Conservation (phyloP, 495 filamentous ascomycete species). For the Durotheca rogersii region DNA sequence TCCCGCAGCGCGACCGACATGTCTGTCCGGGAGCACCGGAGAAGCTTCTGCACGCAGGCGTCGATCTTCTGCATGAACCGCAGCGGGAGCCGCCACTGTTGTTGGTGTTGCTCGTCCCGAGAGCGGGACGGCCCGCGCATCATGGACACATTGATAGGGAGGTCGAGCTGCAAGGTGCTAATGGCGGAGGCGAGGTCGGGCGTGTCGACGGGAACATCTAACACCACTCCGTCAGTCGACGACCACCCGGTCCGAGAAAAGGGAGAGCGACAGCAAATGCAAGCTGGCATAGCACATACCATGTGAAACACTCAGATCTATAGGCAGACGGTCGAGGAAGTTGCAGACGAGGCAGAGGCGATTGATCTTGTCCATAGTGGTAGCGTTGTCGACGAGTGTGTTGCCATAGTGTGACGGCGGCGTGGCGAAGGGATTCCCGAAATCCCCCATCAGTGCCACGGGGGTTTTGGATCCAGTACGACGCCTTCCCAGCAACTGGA, state of each 20-base stretch:
- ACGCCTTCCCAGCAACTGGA: no score
- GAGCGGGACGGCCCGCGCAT: conserved; percentile 1
- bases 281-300: conserved; percentile 2
- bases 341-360: conserved; percentile 4
- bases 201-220: not conserved
- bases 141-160: not conserved
- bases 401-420: no score
- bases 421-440: no score
- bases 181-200: conserved; percentile 1
- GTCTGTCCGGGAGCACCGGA: not conserved
- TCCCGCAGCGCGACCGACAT: conserved; percentile 1
- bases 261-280: no score
- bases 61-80: conserved; percentile 18
- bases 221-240: conserved; percentile 3
- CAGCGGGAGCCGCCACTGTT: conserved; percentile 13
- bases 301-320: not conserved
- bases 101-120: conserved; percentile 1
- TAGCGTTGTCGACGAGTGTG: not conserved
- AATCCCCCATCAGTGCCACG: no score
- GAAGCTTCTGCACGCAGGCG: conserved; percentile 9
- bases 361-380: conserved; percentile 6
- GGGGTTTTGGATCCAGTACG: no score
- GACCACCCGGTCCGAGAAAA: no score
- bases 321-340: conserved; percentile 9
- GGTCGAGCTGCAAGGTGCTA: conserved; percentile 4